Conservation (phyloP, 768 basidiomycete species). For the Asterophora parasitica region DNA sequence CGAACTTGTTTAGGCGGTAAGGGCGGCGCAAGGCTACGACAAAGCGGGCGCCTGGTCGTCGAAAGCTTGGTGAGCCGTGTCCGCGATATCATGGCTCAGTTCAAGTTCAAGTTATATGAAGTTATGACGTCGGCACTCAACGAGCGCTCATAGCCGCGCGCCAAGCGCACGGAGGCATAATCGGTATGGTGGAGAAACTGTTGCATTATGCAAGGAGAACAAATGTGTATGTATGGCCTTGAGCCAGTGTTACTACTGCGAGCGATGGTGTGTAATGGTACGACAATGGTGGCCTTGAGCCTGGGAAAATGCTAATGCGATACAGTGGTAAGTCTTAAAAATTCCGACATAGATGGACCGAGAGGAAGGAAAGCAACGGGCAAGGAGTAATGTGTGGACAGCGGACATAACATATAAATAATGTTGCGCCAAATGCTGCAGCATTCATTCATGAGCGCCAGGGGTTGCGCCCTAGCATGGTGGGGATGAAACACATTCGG, state of each 20-base stretch:
- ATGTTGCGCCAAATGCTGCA: neutral
- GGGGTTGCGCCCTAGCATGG: conserved; percentile 6
- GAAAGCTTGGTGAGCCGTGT: neutral
- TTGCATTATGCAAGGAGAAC: conserved; percentile 1
- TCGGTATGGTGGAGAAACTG: neutral
- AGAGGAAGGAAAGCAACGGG: conserved; percentile 3
- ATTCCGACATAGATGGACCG: conserved; percentile 16
- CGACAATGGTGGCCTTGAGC: conserved; percentile 19
- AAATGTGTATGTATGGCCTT: conserved; percentile 18
- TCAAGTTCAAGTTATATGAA: neutral
- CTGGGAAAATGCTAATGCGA: conserved; percentile 19
- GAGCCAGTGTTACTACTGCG: conserved; percentile 16
- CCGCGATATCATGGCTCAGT: conserved; percentile 1
- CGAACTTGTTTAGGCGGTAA: neutral
- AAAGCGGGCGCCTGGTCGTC: neutral
- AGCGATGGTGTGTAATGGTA: conserved; percentile 12
- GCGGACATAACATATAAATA: neutral
- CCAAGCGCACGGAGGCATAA: neutral
- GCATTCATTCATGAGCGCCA: neutral
- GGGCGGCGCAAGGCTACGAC: neutral
- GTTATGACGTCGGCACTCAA: neutral
- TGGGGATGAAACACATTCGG: neutral
- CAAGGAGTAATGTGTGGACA: neutral
- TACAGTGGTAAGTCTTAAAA: conserved; percentile 18
- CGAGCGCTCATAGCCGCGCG: too few species aligned